These are phyloP conservation scores for Diaporthe batatas DNA, from an alignment of 2,329 filamentous ascomycete species.

Conservation along the genomic window DNA sequence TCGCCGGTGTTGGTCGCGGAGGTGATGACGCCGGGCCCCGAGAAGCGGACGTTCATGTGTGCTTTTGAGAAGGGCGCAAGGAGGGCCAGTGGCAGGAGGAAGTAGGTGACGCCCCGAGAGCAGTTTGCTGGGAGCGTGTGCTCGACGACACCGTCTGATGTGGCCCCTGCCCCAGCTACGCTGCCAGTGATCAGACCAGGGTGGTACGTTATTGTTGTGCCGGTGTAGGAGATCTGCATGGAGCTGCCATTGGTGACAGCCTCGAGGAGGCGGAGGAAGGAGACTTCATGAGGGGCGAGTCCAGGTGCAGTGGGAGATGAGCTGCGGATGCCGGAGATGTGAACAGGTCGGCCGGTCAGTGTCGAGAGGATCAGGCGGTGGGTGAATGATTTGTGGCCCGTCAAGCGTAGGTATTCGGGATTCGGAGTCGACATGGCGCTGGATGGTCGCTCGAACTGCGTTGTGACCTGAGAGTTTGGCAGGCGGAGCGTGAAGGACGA, in stretches of 20 bases:
- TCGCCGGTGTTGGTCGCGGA: conserved; percentile 84
- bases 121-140: conserved; percentile 85
- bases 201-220: conserved; percentile 91
- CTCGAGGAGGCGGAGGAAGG: conserved; percentile 94
- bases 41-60: conserved; percentile 90
- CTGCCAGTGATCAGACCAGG: conserved; percentile 93
- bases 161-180: conserved; percentile 79
- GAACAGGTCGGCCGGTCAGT: conserved; percentile 87
- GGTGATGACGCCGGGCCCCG: conserved; percentile 93
- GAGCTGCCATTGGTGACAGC: conserved; percentile 94
- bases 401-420: conserved; percentile 78
- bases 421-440: conserved; percentile 58
- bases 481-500: neutral
- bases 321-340: conserved; percentile 94
- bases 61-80: conserved; percentile 94
- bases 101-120: conserved; percentile 88
- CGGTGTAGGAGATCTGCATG: conserved; percentile 96
- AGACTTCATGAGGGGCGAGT: conserved; percentile 92
- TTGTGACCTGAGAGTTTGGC: neutral
- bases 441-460: conserved; percentile 40
- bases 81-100: conserved; percentile 88
- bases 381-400: conserved; percentile 84
- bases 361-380: conserved; percentile 91
- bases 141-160: conserved; percentile 79
- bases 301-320: conserved; percentile 88